Evolutionary conservation across 495 filamentous ascomycete species (phyloP).

Genomic region (Cenococcum geophilum): DNA sequence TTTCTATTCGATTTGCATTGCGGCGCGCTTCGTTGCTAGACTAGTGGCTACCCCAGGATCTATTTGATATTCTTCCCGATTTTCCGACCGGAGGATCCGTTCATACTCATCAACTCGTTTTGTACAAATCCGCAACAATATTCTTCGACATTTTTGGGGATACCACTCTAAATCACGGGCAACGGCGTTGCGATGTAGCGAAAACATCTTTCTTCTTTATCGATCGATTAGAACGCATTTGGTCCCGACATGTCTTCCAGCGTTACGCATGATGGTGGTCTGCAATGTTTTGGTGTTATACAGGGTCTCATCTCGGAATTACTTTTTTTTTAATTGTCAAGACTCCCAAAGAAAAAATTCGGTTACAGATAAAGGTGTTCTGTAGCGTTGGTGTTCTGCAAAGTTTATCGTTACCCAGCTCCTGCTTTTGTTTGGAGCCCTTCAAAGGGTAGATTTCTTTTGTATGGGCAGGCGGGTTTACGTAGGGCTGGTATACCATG

Average conservation of each 20-base stretch:
- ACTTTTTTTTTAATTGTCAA: conserved; percentile 15
- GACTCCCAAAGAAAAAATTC: conserved; percentile 26
- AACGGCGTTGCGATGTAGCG: conserved; percentile 34
- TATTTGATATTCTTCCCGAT: conserved; percentile 26
- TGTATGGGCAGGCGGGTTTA: conserved; percentile 20
- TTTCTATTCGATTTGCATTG: conserved; percentile 30
- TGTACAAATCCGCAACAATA: conserved; percentile 34
- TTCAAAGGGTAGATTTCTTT: conserved; percentile 33
- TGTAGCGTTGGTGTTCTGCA: conserved; percentile 22
- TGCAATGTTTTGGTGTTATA: conserved; percentile 30
- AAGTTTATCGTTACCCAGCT: conserved; percentile 23
- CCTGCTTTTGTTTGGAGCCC: conserved; percentile 4
- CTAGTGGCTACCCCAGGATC: conserved; percentile 32
- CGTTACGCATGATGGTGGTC: conserved; percentile 31
- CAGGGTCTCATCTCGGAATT: conserved; percentile 22
- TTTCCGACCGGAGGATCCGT: conserved; percentile 31
- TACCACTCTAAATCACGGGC: conserved; percentile 30
- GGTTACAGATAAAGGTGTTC: conserved; percentile 27
- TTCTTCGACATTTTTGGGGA: conserved; percentile 32
- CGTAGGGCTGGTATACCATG: conserved; percentile 30
- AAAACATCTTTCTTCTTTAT: conserved; percentile 19
- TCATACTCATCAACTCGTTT: conserved; percentile 28
- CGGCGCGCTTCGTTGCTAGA: conserved; percentile 35
- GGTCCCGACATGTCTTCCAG: conserved; percentile 26
- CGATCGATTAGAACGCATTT: conserved; percentile 29